Conservation (phyloP, 2,329 filamentous ascomycete species). For the Phyllachora maydis region DNA sequence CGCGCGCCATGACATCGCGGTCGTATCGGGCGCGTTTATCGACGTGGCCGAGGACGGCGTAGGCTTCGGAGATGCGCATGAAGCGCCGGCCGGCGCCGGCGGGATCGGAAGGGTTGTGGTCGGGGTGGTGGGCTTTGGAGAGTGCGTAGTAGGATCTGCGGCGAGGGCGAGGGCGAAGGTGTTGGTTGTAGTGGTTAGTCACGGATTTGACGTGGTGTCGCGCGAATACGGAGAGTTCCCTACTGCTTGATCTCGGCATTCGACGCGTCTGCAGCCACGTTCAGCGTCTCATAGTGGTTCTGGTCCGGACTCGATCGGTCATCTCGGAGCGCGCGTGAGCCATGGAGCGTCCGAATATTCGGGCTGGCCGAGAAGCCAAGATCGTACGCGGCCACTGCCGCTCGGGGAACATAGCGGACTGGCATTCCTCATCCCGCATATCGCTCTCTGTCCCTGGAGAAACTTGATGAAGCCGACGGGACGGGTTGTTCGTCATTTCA, state of each 20-base stretch:
- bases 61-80: slow-evolving; percentile 68
- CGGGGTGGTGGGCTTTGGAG: slow-evolving; percentile 82
- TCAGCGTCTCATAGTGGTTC: slow-evolving; percentile 70
- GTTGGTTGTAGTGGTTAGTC: background rate
- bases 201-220: background rate
- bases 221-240: slow-evolving; percentile 1
- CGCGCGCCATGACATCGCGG: slow-evolving; percentile 33
- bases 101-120: slow-evolving; percentile 65
- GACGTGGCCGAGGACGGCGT: slow-evolving; percentile 51
- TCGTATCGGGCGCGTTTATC: slow-evolving; percentile 68
- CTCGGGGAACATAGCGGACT: slow-evolving; percentile 17
- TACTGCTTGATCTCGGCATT: slow-evolving; percentile 70
- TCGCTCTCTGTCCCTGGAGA: too few relatives aligned
- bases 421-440: slow-evolving; percentile 45
- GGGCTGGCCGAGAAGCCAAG: too few relatives aligned
- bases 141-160: slow-evolving; percentile 64
- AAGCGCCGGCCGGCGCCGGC: slow-evolving; percentile 55
- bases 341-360: too few relatives aligned
- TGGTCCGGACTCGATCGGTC: slow-evolving; percentile 12
- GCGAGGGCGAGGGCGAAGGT: slow-evolving; percentile 1
- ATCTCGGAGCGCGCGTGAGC: slow-evolving; percentile 7
- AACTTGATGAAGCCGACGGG: too few relatives aligned
- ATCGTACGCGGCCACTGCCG: too few relatives aligned
- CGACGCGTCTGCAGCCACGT: slow-evolving; percentile 49
- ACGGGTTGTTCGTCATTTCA: too few relatives aligned